These are phyloP conservation scores for Naganishia sp. DNA, from an alignment of 1,284 basidiomycete genomes.

Conservation along the genomic window DNA sequence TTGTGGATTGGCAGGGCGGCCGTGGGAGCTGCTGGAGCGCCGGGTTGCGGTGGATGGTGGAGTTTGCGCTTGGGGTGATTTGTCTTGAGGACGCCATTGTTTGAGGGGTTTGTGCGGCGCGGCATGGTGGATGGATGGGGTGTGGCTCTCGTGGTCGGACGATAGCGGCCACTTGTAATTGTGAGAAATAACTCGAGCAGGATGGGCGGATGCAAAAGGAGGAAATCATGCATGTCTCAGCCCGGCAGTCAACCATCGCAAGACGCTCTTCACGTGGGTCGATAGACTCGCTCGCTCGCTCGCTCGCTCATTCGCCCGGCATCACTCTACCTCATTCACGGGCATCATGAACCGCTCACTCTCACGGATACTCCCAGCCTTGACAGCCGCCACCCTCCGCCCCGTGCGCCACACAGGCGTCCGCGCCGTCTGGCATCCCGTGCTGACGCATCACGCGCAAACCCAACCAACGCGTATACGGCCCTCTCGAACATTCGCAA, in stretches of 20 bases:
- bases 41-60: constrained; percentile 11
- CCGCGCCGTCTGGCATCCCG: background rate
- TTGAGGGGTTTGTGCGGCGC: constrained; percentile 18
- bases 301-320: background rate
- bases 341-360: too few species aligned
- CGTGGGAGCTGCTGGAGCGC: background rate
- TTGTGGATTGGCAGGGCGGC: constrained; percentile 15
- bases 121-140: constrained; percentile 4
- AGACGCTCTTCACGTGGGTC: background rate
- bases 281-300: background rate
- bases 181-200: background rate
- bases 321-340: too few species aligned
- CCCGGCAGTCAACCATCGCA: background rate
- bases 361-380: too few species aligned
- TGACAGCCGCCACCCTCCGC: background rate
- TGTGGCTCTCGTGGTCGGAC: too few species aligned
- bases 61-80: constrained; percentile 1
- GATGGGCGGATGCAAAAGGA: constrained; percentile 11
- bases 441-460: background rate
- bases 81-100: constrained; percentile 3
- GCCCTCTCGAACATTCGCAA: background rate
- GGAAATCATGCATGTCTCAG: constrained; percentile 18
- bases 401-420: background rate
- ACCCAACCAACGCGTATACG: background rate
- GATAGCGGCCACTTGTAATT: too few species aligned